Evolutionary conservation across 176 grass and related monocot species (phyloP), one percentile per base, ranked within the genome.

Genomic region (Triticum aestivum): DNA sequence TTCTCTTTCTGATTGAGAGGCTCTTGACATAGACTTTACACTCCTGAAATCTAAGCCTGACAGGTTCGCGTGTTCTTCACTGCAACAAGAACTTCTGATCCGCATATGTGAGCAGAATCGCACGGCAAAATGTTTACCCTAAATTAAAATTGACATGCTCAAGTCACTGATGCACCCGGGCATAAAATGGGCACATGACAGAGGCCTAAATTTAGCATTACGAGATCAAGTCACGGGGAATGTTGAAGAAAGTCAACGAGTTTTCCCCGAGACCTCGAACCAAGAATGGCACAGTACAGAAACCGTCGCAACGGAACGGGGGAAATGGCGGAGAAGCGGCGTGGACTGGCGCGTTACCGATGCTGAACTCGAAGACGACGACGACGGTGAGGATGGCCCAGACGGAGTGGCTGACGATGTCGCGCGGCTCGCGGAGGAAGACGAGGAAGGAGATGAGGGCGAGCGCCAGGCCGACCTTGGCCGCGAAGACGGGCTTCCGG

Each of bases 301-400:
- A n/a, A 42, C 9, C 18, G 11, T 2, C 10, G 69, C 8, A 59
- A 84, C 34, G 47, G 54, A 62, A 44, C 3, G 14, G 27, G 18
- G 3, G 24, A 64, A 62, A 47, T 15, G 5, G 30, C 5, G 6
- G 17, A 20, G 65, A 56, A 63, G 24, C 4, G 34, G 15, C 5
- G 38, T 2, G 39, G 21, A 8, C 14, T 9, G 32, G 61, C 2
- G 5, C 20, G 18, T 59, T 65, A 90, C 44, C 63, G 86, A 89
- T 89, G 83, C 88, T 78, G 85, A 96, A 99, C 84, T 99, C 97
- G 79, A 99, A 99, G 83, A 96, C 83, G 51, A 99, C 92, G 78
- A 99, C 92, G 27, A 96, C 90, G 54, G 97, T 99, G 86, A 99
- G 90, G 88, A 99, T 96, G 41, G 97, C 94, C 97, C 97, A 99